Evolutionary conservation across 169 alveolate species (phyloP).

Genomic region (Plasmodium reichenowi): DNA sequence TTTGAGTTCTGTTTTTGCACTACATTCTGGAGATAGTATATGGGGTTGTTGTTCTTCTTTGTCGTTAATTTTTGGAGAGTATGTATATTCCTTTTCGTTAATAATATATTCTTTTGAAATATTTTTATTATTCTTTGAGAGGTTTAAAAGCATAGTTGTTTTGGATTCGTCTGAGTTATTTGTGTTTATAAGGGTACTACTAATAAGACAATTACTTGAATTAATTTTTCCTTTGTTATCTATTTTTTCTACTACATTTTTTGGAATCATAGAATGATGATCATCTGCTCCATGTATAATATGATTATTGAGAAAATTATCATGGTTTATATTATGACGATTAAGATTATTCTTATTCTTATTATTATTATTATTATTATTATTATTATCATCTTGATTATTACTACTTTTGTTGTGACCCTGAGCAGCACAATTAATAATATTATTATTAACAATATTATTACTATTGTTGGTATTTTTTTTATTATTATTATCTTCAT

Average conservation of each 20-base stretch:
- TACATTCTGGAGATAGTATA: neutral
- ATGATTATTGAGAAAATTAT: neutral
- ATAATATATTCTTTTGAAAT: constrained; percentile 12
- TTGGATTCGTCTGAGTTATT: constrained; percentile 44
- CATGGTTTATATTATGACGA: neutral
- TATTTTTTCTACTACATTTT: constrained; percentile 11
- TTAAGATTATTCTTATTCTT: neutral
- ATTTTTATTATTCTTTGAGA: constrained; percentile 31
- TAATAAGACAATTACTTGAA: constrained; percentile 15
- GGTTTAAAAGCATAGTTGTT: constrained; percentile 42
- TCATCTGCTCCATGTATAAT: neutral
- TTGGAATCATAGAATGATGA: neutral
- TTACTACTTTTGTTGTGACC: constrained; percentile 19
- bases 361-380: neutral
- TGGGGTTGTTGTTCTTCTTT: constrained; percentile 19
- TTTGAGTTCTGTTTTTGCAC: neutral
- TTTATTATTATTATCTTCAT: neutral
- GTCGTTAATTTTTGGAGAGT: constrained; percentile 5
- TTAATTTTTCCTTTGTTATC: constrained; percentile 21
- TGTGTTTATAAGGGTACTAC: constrained; percentile 37
- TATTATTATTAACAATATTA: neutral
- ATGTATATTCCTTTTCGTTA: constrained; percentile 50
- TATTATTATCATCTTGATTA: neutral
- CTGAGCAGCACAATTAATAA: neutral
- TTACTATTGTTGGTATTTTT: neutral